Base-by-base conservation (phyloP, 306 rosid genomes). In the Citrullus colocynthis region DNA sequence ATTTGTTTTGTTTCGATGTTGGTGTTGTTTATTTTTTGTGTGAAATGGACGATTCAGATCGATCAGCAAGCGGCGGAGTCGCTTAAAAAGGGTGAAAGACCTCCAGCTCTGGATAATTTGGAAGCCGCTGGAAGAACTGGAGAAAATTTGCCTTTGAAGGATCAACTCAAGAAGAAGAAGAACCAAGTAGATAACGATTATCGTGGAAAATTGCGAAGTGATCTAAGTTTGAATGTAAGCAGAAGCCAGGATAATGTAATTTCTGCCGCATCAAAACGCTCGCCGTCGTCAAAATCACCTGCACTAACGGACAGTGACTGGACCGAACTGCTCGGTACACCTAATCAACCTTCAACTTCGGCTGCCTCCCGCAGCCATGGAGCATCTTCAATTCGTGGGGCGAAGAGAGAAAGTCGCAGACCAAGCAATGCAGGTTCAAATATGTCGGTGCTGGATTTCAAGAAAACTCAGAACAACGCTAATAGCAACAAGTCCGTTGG, bases 31-130 rank as follows among this genome's bases (percentile, higher is more conserved):
- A 48, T 78, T 6, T 14, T 48, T 75, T 44, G 56, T 81, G 72
- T 71, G 89, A 70, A 71, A 81, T 79, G 83, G 60, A 80, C 80
- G 85, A 69, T 81, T 80, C 85, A 96, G 99, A 88, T 96, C 84
- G 99, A 96, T 81, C 97, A 92, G 84, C 98, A 96, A 92, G 98
- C 99, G 39, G 99, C 99, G 16, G 99, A 91, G 55, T 91, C 97
- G 64, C 92, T 96, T 78, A 85, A 89, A 61, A 96, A 96, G 85
- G 84, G 86, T 81, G 99, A 96, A 85, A 83, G 71, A 79, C 75
- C 85, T 83, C 80, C 42, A 62, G 81, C 72, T 1, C 91, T 88
- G 48, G 93, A 81, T 15, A 83, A 73, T 74, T 62, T 88, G 42
- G 93, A 78, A 52, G 82, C 88, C 42, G 87, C 85, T 49, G 62